These are phyloP conservation scores for Penicillium verrucosum DNA, from an alignment of 2,329 filamentous ascomycete genomes.

Conservation along the genomic window DNA sequence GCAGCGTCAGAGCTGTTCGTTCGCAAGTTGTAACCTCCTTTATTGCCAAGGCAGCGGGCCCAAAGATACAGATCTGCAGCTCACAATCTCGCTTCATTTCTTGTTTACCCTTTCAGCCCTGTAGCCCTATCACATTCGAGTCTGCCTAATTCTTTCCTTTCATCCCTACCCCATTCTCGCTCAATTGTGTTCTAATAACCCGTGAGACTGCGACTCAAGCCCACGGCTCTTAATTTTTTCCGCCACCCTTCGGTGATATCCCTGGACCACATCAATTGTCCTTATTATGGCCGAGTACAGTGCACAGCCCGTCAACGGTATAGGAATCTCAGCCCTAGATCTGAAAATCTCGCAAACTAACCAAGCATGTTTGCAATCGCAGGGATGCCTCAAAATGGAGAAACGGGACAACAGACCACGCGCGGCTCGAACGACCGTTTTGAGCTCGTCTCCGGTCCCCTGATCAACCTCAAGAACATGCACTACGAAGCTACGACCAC, in stretches of 20 bases:
- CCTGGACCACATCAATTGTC: conserved; percentile 6
- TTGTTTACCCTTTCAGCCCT: conserved; percentile 21
- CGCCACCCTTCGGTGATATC: not conserved
- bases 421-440: conserved; percentile 26
- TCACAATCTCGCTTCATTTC: conserved; percentile 19
- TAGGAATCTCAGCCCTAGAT: no score
- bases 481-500: conserved; percentile 32
- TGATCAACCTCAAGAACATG: conserved; percentile 50
- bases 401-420: conserved; percentile 8
- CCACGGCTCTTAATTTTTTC: not conserved
- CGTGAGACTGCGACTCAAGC: not conserved
- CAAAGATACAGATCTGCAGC: conserved; percentile 11
- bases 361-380: conserved; percentile 1
- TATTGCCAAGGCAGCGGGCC: conserved; percentile 4
- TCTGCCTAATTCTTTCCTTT: conserved; percentile 7
- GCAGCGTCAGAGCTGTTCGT: conserved; percentile 19
- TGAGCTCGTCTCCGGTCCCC: conserved; percentile 47
- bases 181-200: conserved; percentile 1
- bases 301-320: conserved; percentile 20
- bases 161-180: not conserved
- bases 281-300: conserved; percentile 18
- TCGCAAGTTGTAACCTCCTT: conserved; percentile 1
- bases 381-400: conserved; percentile 25
- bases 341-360: not conserved
- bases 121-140: conserved; percentile 19